phyloP scores from a whole-genome alignment of 305 asterid species.

The Fraxinus latifolia region DNA sequence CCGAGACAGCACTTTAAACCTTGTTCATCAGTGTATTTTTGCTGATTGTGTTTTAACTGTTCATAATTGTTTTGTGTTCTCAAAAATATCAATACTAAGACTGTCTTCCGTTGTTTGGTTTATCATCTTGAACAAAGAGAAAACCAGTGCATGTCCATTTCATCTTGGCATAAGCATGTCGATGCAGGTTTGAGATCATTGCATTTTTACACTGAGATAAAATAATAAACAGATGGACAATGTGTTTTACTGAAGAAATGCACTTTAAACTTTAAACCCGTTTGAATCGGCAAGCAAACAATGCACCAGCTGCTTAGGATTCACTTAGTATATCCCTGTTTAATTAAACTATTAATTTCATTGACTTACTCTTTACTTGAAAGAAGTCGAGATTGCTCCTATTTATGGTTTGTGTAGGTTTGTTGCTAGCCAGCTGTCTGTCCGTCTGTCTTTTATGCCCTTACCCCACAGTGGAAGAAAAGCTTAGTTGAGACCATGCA shows the following conservation, averaged over 20 bases:
- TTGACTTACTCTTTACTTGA: neutral
- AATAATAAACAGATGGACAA: neutral
- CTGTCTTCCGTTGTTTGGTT: neutral
- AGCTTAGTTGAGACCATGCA: neutral
- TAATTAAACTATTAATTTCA: neutral
- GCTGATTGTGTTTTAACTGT: neutral
- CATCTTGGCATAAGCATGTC: neutral
- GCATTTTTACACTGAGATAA: neutral
- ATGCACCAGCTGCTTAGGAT: neutral
- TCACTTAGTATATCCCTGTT: neutral
- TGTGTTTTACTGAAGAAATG: neutral
- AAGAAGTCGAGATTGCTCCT: neutral
- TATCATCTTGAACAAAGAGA: neutral
- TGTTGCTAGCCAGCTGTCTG: neutral
- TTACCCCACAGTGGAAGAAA: neutral
- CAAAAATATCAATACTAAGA: neutral
- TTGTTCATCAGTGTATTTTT: neutral
- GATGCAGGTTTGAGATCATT: conserved; percentile 2
- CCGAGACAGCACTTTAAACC: neutral
- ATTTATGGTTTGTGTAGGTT: neutral
- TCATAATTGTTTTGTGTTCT: neutral
- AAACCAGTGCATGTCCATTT: neutral
- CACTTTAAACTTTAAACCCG: neutral
- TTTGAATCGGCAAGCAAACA: neutral
- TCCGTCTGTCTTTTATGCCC: neutral